Evolutionary conservation across 352 stramenopile species (phyloP).

Genomic region (Globisporangium yorkense): DNA sequence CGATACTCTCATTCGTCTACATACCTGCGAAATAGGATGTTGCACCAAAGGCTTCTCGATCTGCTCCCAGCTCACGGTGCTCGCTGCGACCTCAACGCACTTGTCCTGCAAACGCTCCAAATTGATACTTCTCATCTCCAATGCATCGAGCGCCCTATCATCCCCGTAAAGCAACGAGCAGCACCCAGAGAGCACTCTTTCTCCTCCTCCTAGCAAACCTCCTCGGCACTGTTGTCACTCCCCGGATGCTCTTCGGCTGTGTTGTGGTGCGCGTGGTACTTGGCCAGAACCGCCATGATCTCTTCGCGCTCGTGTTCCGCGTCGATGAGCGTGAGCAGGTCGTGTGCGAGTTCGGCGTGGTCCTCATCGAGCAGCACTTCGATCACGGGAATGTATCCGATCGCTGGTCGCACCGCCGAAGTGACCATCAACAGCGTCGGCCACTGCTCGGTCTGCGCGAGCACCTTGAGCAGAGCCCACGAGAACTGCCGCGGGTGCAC

Average conservation of each 20-base stretch:
- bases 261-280: constrained; percentile 14
- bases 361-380: constrained; percentile 44
- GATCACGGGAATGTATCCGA: constrained; percentile 36
- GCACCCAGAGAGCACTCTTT: not conserved
- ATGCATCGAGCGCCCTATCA: too few species aligned
- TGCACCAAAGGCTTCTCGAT: not conserved
- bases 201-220: not conserved
- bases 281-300: constrained; percentile 22
- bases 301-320: constrained; percentile 24
- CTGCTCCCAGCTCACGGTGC: not conserved
- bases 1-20: not conserved
- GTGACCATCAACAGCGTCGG: constrained; percentile 35
- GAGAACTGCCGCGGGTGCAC: constrained; percentile 52
- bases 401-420: constrained; percentile 25
- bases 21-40: not conserved
- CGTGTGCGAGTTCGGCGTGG: constrained; percentile 26
- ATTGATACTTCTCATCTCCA: too few species aligned
- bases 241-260: not conserved
- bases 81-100: too few species aligned
- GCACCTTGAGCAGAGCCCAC: constrained; percentile 37
- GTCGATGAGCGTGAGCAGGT: constrained; percentile 30
- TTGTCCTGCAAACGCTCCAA: too few species aligned
- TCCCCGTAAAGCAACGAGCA: too few species aligned
- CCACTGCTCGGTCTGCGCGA: constrained; percentile 44
- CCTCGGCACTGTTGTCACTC: not conserved